These are phyloP conservation scores for Wallacemonas sp. DNA, from an alignment of 208 protist genomes.

Conservation along the genomic window DNA sequence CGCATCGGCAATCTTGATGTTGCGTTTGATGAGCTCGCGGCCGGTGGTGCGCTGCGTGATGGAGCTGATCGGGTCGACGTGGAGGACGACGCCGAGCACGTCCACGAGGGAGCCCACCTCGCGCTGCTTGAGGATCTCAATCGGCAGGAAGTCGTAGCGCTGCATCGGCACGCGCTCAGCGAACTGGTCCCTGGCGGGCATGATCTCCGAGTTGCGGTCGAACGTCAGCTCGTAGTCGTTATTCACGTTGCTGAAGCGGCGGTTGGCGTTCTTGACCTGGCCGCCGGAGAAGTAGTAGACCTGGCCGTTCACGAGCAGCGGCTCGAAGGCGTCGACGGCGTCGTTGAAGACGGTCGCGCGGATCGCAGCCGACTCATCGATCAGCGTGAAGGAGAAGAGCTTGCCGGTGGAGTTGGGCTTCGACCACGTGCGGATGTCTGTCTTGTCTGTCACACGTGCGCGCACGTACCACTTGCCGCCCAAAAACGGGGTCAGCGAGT, in stretches of 20 bases:
- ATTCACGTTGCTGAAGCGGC: constrained; percentile 91
- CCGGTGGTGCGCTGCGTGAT: constrained; percentile 86
- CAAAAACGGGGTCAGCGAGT: constrained; percentile 89
- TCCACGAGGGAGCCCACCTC: constrained; percentile 88
- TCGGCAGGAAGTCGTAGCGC: constrained; percentile 90
- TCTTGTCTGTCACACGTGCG: constrained; percentile 91
- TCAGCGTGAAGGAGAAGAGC: constrained; percentile 91
- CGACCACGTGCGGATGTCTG: constrained; percentile 90
- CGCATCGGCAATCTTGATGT: constrained; percentile 77
- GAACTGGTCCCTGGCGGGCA: constrained; percentile 57
- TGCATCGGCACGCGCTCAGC: constrained; percentile 65
- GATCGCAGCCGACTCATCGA: constrained; percentile 89
- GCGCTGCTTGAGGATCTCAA: constrained; percentile 85
- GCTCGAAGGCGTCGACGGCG: constrained; percentile 87
- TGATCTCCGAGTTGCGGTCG: constrained; percentile 79
- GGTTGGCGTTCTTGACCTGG: constrained; percentile 92
- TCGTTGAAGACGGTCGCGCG: constrained; percentile 94
- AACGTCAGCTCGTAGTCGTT: constrained; percentile 94
- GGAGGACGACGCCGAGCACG: constrained; percentile 77
- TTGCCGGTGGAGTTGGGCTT: constrained; percentile 92
- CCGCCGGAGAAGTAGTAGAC: constrained; percentile 93
- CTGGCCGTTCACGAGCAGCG: constrained; percentile 83
- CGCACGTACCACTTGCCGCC: constrained; percentile 91
- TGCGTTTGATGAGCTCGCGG: constrained; percentile 80
- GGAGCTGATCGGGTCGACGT: constrained; percentile 63